Percentiles rank a stretch among this genome's conserved stretches.
These are phyloP conservation scores for Parastagonospora nodorum DNA, from an alignment of 2,329 filamentous ascomycete species.

Conservation along the genomic window DNA sequence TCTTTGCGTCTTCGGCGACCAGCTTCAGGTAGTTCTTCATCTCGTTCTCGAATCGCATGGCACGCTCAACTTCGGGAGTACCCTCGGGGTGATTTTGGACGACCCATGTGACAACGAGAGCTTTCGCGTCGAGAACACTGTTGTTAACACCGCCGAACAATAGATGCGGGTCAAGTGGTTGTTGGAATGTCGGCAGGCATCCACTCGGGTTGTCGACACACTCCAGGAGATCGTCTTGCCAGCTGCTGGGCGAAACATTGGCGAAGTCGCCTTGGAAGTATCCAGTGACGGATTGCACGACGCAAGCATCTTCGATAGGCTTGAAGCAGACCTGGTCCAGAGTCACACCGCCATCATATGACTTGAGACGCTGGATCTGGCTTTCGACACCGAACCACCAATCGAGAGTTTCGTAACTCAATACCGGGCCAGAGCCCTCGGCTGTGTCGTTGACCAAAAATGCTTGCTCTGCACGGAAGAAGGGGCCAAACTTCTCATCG, in stretches of 20 bases:
- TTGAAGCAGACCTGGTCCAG: conserved; percentile 93
- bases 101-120: conserved; percentile 92
- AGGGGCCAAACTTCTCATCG: conserved; percentile 89
- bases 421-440: conserved; percentile 71
- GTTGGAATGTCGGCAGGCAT: conserved; percentile 86
- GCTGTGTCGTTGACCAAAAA: conserved; percentile 90
- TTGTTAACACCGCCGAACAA: conserved; percentile 80
- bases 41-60: conserved; percentile 87
- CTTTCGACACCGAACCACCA: conserved; percentile 96
- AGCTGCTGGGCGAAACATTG: conserved; percentile 66
- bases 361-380: conserved; percentile 73
- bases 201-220: conserved; percentile 78
- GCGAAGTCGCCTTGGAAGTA: conserved; percentile 77
- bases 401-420: conserved; percentile 83
- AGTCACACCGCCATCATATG: conserved; percentile 68
- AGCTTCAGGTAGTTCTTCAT: conserved; percentile 74
- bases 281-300: conserved; percentile 88
- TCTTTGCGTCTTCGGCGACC: conserved; percentile 78
- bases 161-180: conserved; percentile 84
- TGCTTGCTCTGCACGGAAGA: conserved; percentile 90
- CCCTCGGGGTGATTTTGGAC: conserved; percentile 83
- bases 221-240: conserved; percentile 72
- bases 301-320: conserved; percentile 84
- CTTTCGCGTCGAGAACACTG: conserved; percentile 71
- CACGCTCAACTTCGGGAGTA: conserved; percentile 69